These are phyloP conservation scores for Coniosporium apollinis DNA, from an alignment of 495 filamentous ascomycete genomes.

Conservation along the genomic window DNA sequence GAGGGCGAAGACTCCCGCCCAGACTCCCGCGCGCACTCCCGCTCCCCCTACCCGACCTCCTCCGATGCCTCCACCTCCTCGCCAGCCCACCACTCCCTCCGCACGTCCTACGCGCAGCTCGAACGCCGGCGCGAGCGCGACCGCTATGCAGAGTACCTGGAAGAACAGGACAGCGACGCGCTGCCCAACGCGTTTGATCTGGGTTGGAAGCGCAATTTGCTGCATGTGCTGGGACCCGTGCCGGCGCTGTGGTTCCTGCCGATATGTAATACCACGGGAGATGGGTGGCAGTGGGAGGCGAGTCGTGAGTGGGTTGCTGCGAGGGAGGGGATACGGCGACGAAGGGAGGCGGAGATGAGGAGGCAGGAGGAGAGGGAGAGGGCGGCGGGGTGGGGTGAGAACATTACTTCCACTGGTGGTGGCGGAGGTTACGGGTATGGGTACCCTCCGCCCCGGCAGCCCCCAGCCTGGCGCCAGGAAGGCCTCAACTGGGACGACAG, in stretches of 20 bases:
- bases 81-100: slow-evolving; percentile 28
- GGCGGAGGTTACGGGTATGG: no score
- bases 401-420: no score
- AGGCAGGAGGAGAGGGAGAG: slow-evolving; percentile 17
- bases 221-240: slow-evolving; percentile 61
- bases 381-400: slow-evolving; percentile 14
- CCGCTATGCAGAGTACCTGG: slow-evolving; percentile 74
- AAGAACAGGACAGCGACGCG: slow-evolving; percentile 70
- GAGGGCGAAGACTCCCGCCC: slow-evolving; percentile 45
- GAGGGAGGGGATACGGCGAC: slow-evolving; percentile 16
- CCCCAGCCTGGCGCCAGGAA: no score
- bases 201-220: slow-evolving; percentile 62
- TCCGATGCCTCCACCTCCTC: slow-evolving; percentile 10
- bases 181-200: slow-evolving; percentile 88
- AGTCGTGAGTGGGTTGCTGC: slow-evolving; percentile 30
- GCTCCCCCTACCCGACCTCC: slow-evolving; percentile 11
- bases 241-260: slow-evolving; percentile 65
- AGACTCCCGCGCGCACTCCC: slow-evolving; percentile 9
- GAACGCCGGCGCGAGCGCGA: slow-evolving; percentile 54
- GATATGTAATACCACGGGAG: slow-evolving; percentile 63
- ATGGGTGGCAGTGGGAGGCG: slow-evolving; percentile 93
- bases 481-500: no score
- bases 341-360: slow-evolving; percentile 9
- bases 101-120: slow-evolving; percentile 44
- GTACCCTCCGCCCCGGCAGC: no score